Evolutionary conservation across 1,284 basidiomycete genomes (phyloP), one percentile per base, ranked within the genome.

Genomic region (Stereum hirsutum): DNA sequence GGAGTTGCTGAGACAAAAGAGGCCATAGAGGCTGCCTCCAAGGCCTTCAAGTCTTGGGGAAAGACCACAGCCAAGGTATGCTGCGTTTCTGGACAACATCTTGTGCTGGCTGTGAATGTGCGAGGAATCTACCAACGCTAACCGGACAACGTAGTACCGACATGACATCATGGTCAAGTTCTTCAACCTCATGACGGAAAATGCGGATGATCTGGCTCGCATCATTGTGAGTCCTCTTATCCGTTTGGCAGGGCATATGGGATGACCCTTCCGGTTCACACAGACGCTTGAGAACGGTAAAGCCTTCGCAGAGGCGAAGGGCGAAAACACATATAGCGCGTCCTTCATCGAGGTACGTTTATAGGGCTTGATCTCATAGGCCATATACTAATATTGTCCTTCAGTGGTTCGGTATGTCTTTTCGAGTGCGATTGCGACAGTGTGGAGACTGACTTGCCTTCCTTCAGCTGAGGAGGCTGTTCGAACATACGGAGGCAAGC

Each of bases 231-330:
- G 80, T 54, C 15, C 10, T 12, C n/a, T n/a, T 26, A 27, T 44
- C 14, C 42, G 23, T 15, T 32, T 14, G 7, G 35, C 38, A 32
- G n/a, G n/a, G n/a, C n/a, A n/a, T n/a, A n/a, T n/a, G n/a, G 12
- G 24, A 11, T 20, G n/a, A n/a, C 42, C 28, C 24, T 14, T 23
- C 42, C 24, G 20, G 17, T 28, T 1, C 26, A 10, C 20, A 12
- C 46, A 91, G 86, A 91, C 89, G 5, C 66, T 89, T 48, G 93
- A 97, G 66, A 97, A 97, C 54, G 93, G 93, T 30, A 97, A 97
- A 68, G 73, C 89, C 3, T 66, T 94, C 41, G 64, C 69, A 0
- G 91, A 96, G 53, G 88, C 78, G 19, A 85, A 86, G 83, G 78
- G 81, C 42, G 91, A 95, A 65, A 81, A 79, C 49, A 55, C 64